A percentile compares a stretch with the other conserved stretches of the same genome.
These are phyloP conservation scores for Suillus clintonianus DNA, from an alignment of 768 basidiomycete species.

Conservation along the genomic window DNA sequence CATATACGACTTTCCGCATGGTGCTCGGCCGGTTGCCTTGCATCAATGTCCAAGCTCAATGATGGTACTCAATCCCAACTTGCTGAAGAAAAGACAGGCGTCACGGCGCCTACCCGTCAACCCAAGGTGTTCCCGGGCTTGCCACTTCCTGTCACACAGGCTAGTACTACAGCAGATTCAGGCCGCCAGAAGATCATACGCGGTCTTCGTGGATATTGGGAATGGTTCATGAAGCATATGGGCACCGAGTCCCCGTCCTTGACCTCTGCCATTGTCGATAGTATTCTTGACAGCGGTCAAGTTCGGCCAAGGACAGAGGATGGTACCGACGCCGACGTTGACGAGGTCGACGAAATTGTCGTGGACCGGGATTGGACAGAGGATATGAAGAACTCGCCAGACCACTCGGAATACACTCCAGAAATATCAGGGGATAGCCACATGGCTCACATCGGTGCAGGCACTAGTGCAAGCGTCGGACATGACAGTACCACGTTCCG, in stretches of 20 bases:
- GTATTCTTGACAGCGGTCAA: slow-evolving; percentile 42
- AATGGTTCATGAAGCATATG: slow-evolving; percentile 52
- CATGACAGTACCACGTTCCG: slow-evolving; percentile 35
- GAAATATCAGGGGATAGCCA: slow-evolving; percentile 53
- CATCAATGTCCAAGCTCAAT: neutral
- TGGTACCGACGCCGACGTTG: slow-evolving; percentile 31
- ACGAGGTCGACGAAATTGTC: slow-evolving; percentile 68
- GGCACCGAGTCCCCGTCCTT: slow-evolving; percentile 60
- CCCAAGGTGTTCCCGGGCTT: slow-evolving; percentile 27
- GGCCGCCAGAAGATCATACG: slow-evolving; percentile 32
- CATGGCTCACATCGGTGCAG: slow-evolving; percentile 24
- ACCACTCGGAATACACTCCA: slow-evolving; percentile 50
- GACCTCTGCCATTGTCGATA: slow-evolving; percentile 54
- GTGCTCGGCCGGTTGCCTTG: neutral
- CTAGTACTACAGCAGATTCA: slow-evolving; percentile 18
- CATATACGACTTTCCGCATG: neutral
- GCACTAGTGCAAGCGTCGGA: slow-evolving; percentile 36
- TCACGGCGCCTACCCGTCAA: neutral
- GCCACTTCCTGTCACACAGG: slow-evolving; percentile 45
- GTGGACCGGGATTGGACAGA: slow-evolving; percentile 74
- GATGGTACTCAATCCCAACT: neutral
- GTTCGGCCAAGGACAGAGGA: slow-evolving; percentile 31
- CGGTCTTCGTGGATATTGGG: slow-evolving; percentile 46
- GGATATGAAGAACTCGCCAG: slow-evolving; percentile 53
- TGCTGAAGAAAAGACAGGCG: no score